phyloP scores from a whole-genome alignment of 352 stramenopile species.

The Phytophthora rubi region DNA sequence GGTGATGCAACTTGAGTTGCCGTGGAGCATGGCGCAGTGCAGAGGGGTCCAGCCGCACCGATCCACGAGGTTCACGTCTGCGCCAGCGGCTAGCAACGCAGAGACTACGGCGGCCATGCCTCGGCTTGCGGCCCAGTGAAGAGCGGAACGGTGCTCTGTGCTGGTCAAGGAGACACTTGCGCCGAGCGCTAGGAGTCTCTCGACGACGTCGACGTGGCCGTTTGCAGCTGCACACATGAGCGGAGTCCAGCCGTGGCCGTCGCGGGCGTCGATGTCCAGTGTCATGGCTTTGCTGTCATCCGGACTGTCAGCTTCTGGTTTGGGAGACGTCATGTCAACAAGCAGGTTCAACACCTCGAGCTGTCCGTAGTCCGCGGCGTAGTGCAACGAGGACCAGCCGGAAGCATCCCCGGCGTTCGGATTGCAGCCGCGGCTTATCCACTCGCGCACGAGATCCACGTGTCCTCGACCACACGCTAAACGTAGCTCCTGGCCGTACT shows the following conservation, averaged over 20 bases:
- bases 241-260: constrained; percentile 60
- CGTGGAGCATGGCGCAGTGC: constrained; percentile 68
- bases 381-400: constrained; percentile 71
- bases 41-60: constrained; percentile 62
- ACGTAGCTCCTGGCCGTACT: constrained; percentile 71
- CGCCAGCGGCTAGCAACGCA: constrained; percentile 42
- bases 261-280: constrained; percentile 53
- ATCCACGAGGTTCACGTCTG: constrained; percentile 44
- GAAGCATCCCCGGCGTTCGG: constrained; percentile 65
- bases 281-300: constrained; percentile 7
- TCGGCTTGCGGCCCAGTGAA: constrained; percentile 71
- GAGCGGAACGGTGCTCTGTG: constrained; percentile 55
- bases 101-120: constrained; percentile 46
- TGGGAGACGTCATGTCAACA: constrained; percentile 24
- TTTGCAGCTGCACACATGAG: constrained; percentile 68
- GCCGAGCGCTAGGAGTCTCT: constrained; percentile 47
- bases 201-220: constrained; percentile 49
- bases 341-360: constrained; percentile 51
- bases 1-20: constrained; percentile 35
- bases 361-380: constrained; percentile 69
- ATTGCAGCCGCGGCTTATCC: constrained; percentile 65
- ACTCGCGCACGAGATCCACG: constrained; percentile 47
- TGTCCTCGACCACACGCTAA: constrained; percentile 65
- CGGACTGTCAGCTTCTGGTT: neutral
- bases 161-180: constrained; percentile 44